Evolutionary conservation across 2,329 filamentous ascomycete genomes (phyloP).

Genomic region (Pseudogymnoascus pannorum): DNA sequence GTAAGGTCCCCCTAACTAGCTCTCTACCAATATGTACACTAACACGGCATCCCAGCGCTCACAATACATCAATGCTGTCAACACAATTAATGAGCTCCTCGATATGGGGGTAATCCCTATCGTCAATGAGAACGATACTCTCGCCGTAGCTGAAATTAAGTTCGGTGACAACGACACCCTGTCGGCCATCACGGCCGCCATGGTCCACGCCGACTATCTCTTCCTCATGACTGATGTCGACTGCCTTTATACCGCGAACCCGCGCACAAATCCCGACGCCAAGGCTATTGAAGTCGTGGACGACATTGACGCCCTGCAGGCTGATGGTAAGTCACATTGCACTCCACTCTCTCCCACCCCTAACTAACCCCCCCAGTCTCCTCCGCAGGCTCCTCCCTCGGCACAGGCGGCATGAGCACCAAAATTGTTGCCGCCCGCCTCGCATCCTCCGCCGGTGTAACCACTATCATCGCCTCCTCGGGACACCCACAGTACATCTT

Average conservation of each 20-base stretch:
- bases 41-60: constrained; percentile 51
- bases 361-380: constrained; percentile 51
- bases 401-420: constrained; percentile 94
- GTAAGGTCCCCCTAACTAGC: constrained; percentile 38
- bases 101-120: constrained; percentile 97
- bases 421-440: constrained; percentile 92
- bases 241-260: constrained; percentile 94
- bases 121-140: constrained; percentile 96
- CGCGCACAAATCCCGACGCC: constrained; percentile 75
- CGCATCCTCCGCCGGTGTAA: constrained; percentile 89
- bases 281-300: constrained; percentile 86
- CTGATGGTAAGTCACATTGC: constrained; percentile 53
- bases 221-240: constrained; percentile 99
- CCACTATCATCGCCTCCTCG: constrained; percentile 88
- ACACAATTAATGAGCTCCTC: constrained; percentile 82
- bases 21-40: neutral
- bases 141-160: constrained; percentile 97
- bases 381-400: constrained; percentile 77
- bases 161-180: constrained; percentile 98
- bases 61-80: constrained; percentile 93
- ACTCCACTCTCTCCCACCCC: neutral
- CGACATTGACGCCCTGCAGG: constrained; percentile 74
- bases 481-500: constrained; percentile 90
- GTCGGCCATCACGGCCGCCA: constrained; percentile 90
- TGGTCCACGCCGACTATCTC: constrained; percentile 93